Percentiles rank a stretch among this genome's conserved stretches.
Evolutionary conservation across 2,329 filamentous ascomycete genomes (phyloP).

Genomic region (Fusarium keratoplasticum): DNA sequence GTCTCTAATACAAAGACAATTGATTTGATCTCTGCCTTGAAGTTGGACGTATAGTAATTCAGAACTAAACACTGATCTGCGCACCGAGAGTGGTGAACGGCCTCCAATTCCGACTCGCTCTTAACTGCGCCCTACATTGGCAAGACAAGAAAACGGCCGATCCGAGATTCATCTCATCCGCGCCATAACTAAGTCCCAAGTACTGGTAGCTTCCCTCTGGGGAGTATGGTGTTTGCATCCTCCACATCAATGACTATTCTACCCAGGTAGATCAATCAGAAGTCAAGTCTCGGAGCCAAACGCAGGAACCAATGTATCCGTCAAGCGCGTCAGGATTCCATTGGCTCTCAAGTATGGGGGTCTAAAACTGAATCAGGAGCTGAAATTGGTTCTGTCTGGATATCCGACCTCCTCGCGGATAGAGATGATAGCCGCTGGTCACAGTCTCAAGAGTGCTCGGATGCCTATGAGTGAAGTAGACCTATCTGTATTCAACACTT

Average conservation of each 20-base stretch:
- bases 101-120: background rate
- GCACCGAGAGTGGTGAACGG: background rate
- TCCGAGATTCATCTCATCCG: accelerated
- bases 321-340: background rate
- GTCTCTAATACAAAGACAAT: background rate
- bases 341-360: background rate
- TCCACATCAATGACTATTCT: background rate
- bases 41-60: background rate
- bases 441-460: background rate
- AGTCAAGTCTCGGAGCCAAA: background rate
- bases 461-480: background rate
- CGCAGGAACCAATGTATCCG: background rate
- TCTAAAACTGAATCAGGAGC: background rate
- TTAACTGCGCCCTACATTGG: background rate
- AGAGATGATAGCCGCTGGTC: background rate
- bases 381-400: background rate
- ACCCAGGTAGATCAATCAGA: background rate
- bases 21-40: background rate
- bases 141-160: background rate
- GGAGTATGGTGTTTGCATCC: background rate
- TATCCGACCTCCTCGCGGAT: background rate
- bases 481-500: background rate
- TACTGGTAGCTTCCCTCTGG: background rate
- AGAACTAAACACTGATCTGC: background rate
- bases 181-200: too few relatives aligned